Evolutionary conservation across 2,329 filamentous ascomycete genomes (phyloP).

Genomic region (Onygena corvina): DNA sequence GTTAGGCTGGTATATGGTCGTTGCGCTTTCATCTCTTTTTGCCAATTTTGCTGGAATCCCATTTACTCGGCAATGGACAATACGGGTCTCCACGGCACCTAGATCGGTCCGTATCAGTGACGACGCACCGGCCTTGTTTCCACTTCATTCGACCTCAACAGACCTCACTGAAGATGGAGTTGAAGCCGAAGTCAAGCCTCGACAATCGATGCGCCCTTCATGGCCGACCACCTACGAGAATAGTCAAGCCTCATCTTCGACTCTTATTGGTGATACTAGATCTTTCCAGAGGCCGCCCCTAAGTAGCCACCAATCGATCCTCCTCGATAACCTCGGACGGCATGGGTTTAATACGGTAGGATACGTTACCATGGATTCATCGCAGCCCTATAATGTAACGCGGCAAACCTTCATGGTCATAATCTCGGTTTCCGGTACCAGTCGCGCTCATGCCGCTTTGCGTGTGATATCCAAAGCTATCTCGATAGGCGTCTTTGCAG

Average conservation of each 20-base stretch:
- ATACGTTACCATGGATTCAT: neutral
- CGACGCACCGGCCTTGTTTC: neutral
- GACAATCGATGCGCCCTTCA: too few species aligned
- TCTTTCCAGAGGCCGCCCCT: too few species aligned
- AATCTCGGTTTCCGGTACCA: neutral
- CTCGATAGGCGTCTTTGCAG: neutral
- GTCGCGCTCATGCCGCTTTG: neutral
- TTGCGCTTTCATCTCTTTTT: neutral
- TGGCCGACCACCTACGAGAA: too few species aligned
- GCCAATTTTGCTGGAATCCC: neutral
- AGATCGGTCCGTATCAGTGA: neutral
- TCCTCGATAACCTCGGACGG: too few species aligned
- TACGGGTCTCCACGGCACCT: neutral
- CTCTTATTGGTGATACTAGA: too few species aligned
- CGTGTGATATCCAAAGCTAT: neutral
- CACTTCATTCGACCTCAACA: neutral
- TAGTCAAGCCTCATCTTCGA: too few species aligned
- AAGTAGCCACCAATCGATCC: too few species aligned
- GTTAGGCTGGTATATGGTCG: neutral
- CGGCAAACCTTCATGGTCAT: neutral
- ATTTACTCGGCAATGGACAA: neutral
- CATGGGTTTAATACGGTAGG: neutral
- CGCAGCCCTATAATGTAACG: neutral
- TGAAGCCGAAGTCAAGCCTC: neutral
- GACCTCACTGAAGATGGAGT: neutral